These are phyloP conservation scores for Blastocystis sp. DNA, from an alignment of 352 stramenopile species.

Conservation along the genomic window DNA sequence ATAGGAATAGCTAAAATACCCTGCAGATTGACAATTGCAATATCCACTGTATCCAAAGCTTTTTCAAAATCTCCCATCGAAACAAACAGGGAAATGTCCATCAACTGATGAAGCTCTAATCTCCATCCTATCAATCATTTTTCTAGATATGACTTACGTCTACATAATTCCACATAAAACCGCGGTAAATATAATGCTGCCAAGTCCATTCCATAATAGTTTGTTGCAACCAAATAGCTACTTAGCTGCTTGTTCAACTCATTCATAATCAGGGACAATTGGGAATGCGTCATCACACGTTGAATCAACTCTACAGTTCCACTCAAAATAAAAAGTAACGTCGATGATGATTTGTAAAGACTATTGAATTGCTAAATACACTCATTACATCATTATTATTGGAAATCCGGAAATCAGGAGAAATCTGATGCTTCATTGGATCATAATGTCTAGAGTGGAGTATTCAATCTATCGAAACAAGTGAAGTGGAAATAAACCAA, in stretches of 20 bases:
- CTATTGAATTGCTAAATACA: not conserved
- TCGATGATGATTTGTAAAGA: not conserved
- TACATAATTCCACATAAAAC: not conserved
- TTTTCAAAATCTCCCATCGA: conserved; percentile 26
- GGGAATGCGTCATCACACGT: not conserved
- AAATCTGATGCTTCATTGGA: not conserved
- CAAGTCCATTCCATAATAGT: not conserved
- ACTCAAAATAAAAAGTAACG: not conserved
- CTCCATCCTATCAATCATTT: conserved; percentile 5
- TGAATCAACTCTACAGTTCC: not conserved
- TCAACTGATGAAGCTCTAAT: not conserved
- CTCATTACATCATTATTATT: conserved; percentile 15
- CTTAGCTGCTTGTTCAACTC: not conserved
- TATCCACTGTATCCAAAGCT: not conserved
- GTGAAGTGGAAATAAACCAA: conserved; percentile 15
- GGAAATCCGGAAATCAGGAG: not conserved
- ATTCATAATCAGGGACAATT: not conserved
- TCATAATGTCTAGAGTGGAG: not conserved
- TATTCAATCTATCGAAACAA: not conserved
- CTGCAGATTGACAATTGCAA: not conserved
- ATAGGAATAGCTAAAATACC: not conserved
- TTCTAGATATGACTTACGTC: not conserved
- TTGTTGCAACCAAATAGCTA: not conserved
- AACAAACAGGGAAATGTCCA: conserved; percentile 24
- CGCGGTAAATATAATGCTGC: not conserved